phyloP scores from a whole-genome alignment of 495 filamentous ascomycete species.

The Staphylotrichum longicolle region DNA sequence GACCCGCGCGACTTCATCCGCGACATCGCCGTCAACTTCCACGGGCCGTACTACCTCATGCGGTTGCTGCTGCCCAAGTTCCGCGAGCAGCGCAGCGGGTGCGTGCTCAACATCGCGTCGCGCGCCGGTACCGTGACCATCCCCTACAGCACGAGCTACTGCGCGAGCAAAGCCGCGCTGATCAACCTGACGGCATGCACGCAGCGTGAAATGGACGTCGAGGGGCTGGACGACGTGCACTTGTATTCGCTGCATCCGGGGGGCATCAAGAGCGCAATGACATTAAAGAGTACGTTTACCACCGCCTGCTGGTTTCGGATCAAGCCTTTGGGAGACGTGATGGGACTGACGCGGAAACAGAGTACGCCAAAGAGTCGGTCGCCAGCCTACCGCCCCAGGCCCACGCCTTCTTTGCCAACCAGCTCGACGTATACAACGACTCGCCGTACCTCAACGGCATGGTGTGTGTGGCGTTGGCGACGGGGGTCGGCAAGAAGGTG shows the following conservation, averaged over 20 bases:
- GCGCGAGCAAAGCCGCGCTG: conserved; percentile 37
- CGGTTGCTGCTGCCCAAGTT: conserved; percentile 32
- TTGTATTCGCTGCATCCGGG: conserved; percentile 38
- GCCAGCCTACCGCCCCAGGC: conserved; percentile 25
- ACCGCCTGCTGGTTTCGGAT: neutral
- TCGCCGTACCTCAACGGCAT: conserved; percentile 40
- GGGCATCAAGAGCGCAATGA: conserved; percentile 37
- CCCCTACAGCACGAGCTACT: conserved; percentile 37
- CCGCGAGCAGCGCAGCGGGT: conserved; percentile 27
- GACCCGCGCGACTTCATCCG: conserved; percentile 48
- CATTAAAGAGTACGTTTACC: conserved; percentile 27
- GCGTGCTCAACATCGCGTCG: conserved; percentile 37
- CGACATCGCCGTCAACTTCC: conserved; percentile 58
- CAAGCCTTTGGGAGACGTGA: too few relatives aligned
- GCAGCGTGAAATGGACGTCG: conserved; percentile 36
- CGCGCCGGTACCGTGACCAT: conserved; percentile 35
- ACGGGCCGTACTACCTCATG: conserved; percentile 45
- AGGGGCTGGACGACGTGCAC: conserved; percentile 31
- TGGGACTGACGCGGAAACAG: conserved; percentile 6
- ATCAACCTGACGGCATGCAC: conserved; percentile 38
- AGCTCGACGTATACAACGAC: conserved; percentile 35
- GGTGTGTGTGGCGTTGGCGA: conserved; percentile 35
- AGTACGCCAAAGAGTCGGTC: conserved; percentile 30
- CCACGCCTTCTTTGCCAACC: conserved; percentile 19
- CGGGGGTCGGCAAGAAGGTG: conserved; percentile 30